These are phyloP conservation scores for Cinnamomum chago DNA, from an alignment of 164 flowering plant genomes.

Conservation along the genomic window DNA sequence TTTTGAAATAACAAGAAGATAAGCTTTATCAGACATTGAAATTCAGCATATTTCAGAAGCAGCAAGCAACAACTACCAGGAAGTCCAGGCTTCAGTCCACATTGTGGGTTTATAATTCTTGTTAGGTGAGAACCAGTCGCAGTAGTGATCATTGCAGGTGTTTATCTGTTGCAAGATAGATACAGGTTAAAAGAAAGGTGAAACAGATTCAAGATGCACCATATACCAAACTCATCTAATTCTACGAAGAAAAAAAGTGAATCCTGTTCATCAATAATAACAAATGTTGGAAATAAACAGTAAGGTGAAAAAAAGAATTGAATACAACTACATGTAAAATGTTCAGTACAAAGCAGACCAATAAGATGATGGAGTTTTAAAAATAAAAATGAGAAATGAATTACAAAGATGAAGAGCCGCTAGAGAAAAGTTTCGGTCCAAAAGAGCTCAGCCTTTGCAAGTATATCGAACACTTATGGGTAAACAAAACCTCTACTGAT, in stretches of 20 bases:
- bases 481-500: no score
- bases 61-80: conserved; percentile 54
- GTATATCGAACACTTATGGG: no score
- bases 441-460: no score
- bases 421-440: no score
- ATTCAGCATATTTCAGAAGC: neutral
- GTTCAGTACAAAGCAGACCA: no score
- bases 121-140: conserved; percentile 91
- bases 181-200: conserved; percentile 4
- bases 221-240: neutral
- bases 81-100: conserved; percentile 99
- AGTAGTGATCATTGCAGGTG: conserved; percentile 93
- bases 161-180: conserved; percentile 55
- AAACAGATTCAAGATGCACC: neutral
- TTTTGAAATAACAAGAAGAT: conserved; percentile 2
- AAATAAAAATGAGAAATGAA: no score
- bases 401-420: no score
- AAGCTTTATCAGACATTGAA: neutral
- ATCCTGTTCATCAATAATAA: no score
- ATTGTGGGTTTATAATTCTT: conserved; percentile 85
- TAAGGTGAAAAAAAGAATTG: no score
- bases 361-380: no score
- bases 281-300: no score
- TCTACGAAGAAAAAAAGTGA: neutral
- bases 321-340: no score